A percentile compares a stretch with the other conserved stretches of the same genome.
Conservation (phyloP, 2,329 filamentous ascomycete species). For the Apiospora phragmitis region DNA sequence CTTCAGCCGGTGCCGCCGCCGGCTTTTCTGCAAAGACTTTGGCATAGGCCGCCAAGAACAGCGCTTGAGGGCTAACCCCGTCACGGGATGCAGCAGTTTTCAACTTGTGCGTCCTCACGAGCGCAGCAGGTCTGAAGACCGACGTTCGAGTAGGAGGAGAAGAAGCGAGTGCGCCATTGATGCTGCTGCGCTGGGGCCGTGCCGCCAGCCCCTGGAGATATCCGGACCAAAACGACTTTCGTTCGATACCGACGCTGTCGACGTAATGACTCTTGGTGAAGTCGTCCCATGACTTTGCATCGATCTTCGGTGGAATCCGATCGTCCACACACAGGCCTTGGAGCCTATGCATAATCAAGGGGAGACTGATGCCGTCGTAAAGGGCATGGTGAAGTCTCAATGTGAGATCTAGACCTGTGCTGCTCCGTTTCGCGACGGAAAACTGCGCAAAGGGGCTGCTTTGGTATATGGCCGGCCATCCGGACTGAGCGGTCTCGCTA, state of each 20-base stretch:
- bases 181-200: background rate
- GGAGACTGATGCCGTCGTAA: conserved; percentile 83
- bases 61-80: conserved; percentile 68
- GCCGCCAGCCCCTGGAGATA: conserved; percentile 39
- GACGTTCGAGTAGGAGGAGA: conserved; percentile 11
- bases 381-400: conserved; percentile 80
- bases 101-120: conserved; percentile 20
- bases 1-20: conserved; percentile 12
- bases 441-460: conserved; percentile 29
- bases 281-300: conserved; percentile 24
- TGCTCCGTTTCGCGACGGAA: conserved; percentile 15
- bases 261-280: conserved; percentile 24
- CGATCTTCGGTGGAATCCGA: background rate
- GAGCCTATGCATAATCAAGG: conserved; percentile 55
- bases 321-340: conserved; percentile 22
- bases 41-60: conserved; percentile 74
- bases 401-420: conserved; percentile 36
- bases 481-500: conserved; percentile 19
- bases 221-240: conserved; percentile 44
- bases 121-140: conserved; percentile 19
- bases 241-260: conserved; percentile 16
- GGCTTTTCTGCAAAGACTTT: conserved; percentile 35
- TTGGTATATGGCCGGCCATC: conserved; percentile 24
- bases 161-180: background rate
- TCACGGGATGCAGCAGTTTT: conserved; percentile 27